Evolutionary conservation across 805 yeast genomes (phyloP), one percentile per base, ranked within the genome.

Genomic region (Hermanozyma aechmeae): DNA sequence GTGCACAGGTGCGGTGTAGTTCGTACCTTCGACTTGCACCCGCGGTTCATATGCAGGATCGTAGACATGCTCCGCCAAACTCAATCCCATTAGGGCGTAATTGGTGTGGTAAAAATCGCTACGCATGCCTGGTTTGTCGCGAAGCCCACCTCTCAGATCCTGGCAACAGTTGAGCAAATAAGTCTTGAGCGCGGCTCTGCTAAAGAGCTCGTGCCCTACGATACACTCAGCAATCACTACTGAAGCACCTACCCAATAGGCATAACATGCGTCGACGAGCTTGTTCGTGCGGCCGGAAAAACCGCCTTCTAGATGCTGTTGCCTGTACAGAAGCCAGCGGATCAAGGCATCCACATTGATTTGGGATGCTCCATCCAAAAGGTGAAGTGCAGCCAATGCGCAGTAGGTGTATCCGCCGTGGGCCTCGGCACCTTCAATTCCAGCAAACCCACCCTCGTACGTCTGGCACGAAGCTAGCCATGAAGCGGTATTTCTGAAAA

Each of bases 361-460:
- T 13, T 52, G 38, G 13, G 5, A 8, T 7, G 20, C 28, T 57
- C 51, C 5, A 32, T 30, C 6, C 68, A 36, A 29, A 39, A 25
- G 15, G 27, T 33, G 73, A 57, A 28, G 74, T 70, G 25, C 25
- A 4, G 64, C 61, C 14, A 82, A 60, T 0, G 89, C 94, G 59
- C 99, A 92, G 51, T 73, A 92, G 0, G 97, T 75, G 50, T 92
- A 93, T 1, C 98, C 99, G 2, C 96, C 98, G 50, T 92, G 99
- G 0, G 97, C 96, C 53, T 92, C 99, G 4, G 68, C 64, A 13
- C 50, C 51, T 0, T 94, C 92, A 13, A 65, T 63, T 2, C 94
- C 95, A 1, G 87, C 85, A 56, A 89, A 82, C 0, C 98, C 98
- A 15, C 99, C 98, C 56, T 93, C 98, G 48, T 70, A 87, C 0